Conservation (phyloP, 2,329 filamentous ascomycete genomes). For the Pseudogymnoascus sp. region DNA sequence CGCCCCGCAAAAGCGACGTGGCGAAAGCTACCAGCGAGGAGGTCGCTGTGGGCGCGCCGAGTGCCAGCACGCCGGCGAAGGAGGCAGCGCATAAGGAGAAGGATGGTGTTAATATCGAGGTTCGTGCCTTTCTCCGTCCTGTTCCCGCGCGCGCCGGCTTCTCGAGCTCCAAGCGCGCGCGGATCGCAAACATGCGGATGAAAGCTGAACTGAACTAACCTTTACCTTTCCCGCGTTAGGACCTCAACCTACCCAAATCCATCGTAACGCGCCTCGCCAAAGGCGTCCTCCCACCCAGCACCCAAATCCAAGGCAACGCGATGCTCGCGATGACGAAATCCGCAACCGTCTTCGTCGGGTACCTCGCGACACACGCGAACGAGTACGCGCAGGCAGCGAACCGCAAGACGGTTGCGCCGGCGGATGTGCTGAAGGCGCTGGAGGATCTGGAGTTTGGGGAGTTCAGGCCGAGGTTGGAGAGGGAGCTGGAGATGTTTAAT, state of each 20-base stretch:
- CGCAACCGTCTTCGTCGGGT: constrained; percentile 76
- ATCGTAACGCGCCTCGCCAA: constrained; percentile 75
- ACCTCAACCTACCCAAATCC: constrained; percentile 69
- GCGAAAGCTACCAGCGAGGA: constrained; percentile 32
- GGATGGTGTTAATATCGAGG: constrained; percentile 40
- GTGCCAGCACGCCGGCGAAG: constrained; percentile 20
- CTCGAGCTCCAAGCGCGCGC: constrained; percentile 2
- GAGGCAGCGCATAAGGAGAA: constrained; percentile 21
- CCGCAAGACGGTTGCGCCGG: constrained; percentile 70
- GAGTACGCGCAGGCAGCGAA: constrained; percentile 56
- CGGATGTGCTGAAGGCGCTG: constrained; percentile 67
- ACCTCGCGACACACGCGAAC: constrained; percentile 65
- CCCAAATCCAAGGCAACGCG: constrained; percentile 75
- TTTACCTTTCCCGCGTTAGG: constrained; percentile 34
- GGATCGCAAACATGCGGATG: neutral
- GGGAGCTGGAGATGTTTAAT: constrained; percentile 45
- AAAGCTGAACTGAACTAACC: neutral
- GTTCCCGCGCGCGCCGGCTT: neutral
- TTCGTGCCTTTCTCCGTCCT: constrained; percentile 24
- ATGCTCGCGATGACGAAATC: constrained; percentile 71
- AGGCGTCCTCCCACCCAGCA: constrained; percentile 69
- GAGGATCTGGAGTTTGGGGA: constrained; percentile 58
- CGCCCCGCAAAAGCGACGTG: constrained; percentile 47
- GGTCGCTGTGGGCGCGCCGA: constrained; percentile 37
- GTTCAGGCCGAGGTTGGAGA: constrained; percentile 64